phyloP scores from a whole-genome alignment of 495 filamentous ascomycete species.

The Pyronema omphalodes region DNA sequence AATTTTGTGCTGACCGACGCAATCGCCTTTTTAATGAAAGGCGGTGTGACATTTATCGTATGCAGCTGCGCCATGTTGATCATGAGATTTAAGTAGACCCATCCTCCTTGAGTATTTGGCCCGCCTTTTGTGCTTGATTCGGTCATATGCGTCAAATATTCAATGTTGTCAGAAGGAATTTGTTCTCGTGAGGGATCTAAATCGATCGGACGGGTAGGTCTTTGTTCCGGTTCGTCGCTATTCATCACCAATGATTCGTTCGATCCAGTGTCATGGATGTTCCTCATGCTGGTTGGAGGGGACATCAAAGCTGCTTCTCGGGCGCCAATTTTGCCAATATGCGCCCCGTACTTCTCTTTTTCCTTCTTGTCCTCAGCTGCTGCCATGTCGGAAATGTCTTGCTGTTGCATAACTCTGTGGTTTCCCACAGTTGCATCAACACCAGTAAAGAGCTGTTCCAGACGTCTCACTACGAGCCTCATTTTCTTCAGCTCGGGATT shows the following conservation, averaged over 20 bases:
- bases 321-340: slow-evolving; percentile 14
- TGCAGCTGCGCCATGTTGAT: slow-evolving; percentile 66
- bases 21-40: slow-evolving; percentile 52
- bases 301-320: slow-evolving; percentile 19
- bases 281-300: not conserved
- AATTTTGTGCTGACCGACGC: slow-evolving; percentile 46
- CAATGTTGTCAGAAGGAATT: slow-evolving; percentile 50
- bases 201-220: slow-evolving; percentile 53
- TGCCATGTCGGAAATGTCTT: slow-evolving; percentile 37
- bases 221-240: slow-evolving; percentile 33
- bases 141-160: slow-evolving; percentile 54
- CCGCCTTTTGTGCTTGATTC: slow-evolving; percentile 27
- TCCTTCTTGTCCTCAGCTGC: slow-evolving; percentile 19
- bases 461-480: slow-evolving; percentile 46
- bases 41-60: slow-evolving; percentile 54
- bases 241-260: not conserved
- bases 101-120: slow-evolving; percentile 38
- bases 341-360: slow-evolving; percentile 8
- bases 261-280: slow-evolving; percentile 7
- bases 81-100: slow-evolving; percentile 68
- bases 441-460: slow-evolving; percentile 68
- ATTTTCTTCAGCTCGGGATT: slow-evolving; percentile 46
- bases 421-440: slow-evolving; percentile 27
- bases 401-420: slow-evolving; percentile 32
- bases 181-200: slow-evolving; percentile 50